Base-by-base conservation (phyloP, 345 rosid species). In the Geranium rotundifolium region DNA sequence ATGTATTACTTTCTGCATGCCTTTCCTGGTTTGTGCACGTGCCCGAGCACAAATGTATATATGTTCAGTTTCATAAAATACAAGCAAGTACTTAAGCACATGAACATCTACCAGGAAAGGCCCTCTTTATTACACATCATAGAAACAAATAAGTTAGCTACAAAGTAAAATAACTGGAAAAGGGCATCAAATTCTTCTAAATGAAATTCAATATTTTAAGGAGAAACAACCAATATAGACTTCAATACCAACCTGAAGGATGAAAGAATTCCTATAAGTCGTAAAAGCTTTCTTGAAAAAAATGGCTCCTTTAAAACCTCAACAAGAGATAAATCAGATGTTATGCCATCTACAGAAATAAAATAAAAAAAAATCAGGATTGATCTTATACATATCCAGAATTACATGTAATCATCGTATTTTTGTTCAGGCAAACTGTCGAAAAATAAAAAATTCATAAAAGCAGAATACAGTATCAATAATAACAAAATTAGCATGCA, bases 221-320 rank as follows among this genome's bases (percentile, higher is more conserved):
- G 41, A 65, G 37, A 8, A 66, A 59, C 58, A n/a, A 5, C 14
- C 17, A 52, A 52, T 41, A 55, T 31, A 29, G 31, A 60, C 64
- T 63, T 64, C 46, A 71, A 68, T 63, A 73, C 89, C 59, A 71
- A 91, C 98, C 95, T 89, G 95, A 85, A 87, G 74, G 78, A 69
- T 23, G 88, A 84, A 65, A 91, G 98, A 73, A 91, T 79, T 71
- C 70, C 82, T 72, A 87, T 77, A 52, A 91, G 84, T 66, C 87
- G 71, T 60, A 81, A 65, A 64, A 91, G 81, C 84, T 91, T 91
- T 67, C 61, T 69, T 29, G 98, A 89, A 80, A 89, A 91, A 75
- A 82, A 80, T 59, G 98, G 98, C 73, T 89, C 89, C 78, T 70
- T 76, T 68, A 89, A 67, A 62, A 76, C 81, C 69, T 78, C 86